Conservation (phyloP, 2,329 filamentous ascomycete genomes). For the Apiospora hydei region DNA sequence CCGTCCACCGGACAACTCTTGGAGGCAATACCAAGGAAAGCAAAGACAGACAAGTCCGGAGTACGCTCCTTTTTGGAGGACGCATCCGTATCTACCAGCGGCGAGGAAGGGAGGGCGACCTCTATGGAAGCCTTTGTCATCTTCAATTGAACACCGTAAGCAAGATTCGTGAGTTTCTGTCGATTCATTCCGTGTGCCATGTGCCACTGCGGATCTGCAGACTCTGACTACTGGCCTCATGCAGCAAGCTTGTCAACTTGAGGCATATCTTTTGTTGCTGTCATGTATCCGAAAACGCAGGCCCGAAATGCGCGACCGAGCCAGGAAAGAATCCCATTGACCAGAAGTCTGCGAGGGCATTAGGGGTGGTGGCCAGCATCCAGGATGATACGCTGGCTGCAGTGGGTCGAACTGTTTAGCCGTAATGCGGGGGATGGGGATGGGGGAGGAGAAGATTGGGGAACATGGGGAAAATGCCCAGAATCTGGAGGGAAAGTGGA, state of each 20-base stretch:
- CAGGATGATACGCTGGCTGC: not conserved
- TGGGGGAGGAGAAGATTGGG: constrained; percentile 10
- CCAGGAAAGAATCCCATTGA: not conserved
- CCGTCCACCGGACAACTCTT: not conserved
- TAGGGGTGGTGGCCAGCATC: not conserved
- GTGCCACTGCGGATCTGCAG: not conserved
- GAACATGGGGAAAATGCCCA: constrained; percentile 17
- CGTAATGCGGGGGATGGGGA: constrained; percentile 15
- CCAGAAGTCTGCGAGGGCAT: not conserved
- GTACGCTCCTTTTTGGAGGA: not conserved
- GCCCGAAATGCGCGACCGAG: not conserved
- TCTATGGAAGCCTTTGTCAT: not conserved
- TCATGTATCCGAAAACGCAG: not conserved
- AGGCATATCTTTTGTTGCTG: not conserved
- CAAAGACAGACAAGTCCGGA: not conserved
- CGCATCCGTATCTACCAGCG: not conserved
- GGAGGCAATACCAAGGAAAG: not conserved
- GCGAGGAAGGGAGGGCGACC: not conserved
- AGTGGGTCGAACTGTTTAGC: constrained; percentile 12
- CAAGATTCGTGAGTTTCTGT: not conserved
- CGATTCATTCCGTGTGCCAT: not conserved
- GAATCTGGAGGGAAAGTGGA: not conserved
- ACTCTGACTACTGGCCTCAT: not conserved
- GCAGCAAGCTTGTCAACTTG: not conserved
- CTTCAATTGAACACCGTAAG: not conserved